A percentile compares a stretch with the other conserved stretches of the same genome.
phyloP scores from a whole-genome alignment of 2,329 filamentous ascomycete genomes.

The Fusarium albosuccineum region DNA sequence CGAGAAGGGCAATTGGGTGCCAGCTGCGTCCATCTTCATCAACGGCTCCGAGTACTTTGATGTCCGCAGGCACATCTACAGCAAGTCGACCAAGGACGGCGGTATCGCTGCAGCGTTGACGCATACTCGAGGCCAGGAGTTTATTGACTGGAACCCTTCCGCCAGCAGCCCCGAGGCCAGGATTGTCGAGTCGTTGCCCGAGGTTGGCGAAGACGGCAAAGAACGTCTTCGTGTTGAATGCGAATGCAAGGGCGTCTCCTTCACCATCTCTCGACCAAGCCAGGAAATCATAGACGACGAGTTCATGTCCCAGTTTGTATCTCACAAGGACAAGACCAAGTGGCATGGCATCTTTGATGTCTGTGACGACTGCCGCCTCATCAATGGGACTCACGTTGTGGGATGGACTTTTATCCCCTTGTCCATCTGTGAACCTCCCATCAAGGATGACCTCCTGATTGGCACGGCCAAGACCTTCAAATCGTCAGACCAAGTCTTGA shows the following conservation, averaged over 20 bases:
- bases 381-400: conserved; percentile 57
- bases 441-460: conserved; percentile 53
- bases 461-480: conserved; percentile 60
- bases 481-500: conserved; percentile 54
- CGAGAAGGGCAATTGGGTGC: conserved; percentile 52
- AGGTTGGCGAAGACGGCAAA: conserved; percentile 52
- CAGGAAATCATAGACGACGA: conserved; percentile 47
- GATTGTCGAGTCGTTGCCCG: conserved; percentile 44
- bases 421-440: conserved; percentile 51
- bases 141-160: conserved; percentile 54
- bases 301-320: conserved; percentile 51
- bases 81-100: conserved; percentile 52
- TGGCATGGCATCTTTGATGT: conserved; percentile 59
- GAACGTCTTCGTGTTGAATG: conserved; percentile 60
- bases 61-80: conserved; percentile 54
- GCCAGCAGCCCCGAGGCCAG: conserved; percentile 45
- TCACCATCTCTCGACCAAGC: conserved; percentile 58
- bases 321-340: conserved; percentile 54
- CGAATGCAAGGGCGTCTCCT: conserved; percentile 62
- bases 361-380: conserved; percentile 60
- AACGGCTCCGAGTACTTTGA: conserved; percentile 52
- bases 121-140: conserved; percentile 45
- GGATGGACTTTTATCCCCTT: conserved; percentile 60
- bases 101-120: conserved; percentile 55
- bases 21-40: conserved; percentile 57